Evolutionary conservation across 2,329 filamentous ascomycete genomes (phyloP), one percentile per base, ranked within the genome.

Genomic region (Neofusicoccum parvum): DNA sequence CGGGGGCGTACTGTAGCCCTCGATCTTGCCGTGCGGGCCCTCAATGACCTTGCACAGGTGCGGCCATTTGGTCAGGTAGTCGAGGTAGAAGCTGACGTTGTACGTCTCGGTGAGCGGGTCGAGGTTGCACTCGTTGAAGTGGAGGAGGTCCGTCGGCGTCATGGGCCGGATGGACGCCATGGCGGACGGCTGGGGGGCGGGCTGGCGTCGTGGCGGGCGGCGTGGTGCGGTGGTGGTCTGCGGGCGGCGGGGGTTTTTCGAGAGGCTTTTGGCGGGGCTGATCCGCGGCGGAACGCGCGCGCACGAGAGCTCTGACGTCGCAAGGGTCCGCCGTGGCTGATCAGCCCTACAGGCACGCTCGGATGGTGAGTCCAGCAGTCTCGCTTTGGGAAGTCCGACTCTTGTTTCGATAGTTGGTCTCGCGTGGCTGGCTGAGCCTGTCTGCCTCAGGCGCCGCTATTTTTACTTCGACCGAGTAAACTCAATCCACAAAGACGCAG

Each of bases 31-130:
- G 68, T 90, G 85, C 64, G 87, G 86, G 70, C 94, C 92, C 76
- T 97, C 92, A 67, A 96, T 92, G 15, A 96, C 92, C 75, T 92
- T 92, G 81, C 97, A 98, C 49, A 98, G 86, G 32, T 93, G 90
- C 1, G 95, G 95, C 95, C 95, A 99, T 83, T 92, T 92, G 62
- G 93, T 92, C 69, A 97, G 88, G 80, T 99, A 99, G 74, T 96
- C 92, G 67, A 97, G 87, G 81, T 99, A 99, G 82, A 98, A 99
- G 68, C 88, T 87, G 69, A 97, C 86, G 77, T 96, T 93, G 82
- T 98, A 99, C 65, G 96, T 98, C 81, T 99, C 95, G n/a, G 95
- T 98, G 68, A 97, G 85, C 46, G 92, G 92, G 76, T 99, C 95
- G 68, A 99, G 89, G 76, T 99, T 99, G 80, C 94, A 97, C 70